A percentile compares a stretch with the other conserved stretches of the same genome.
Conservation (phyloP, 116 monocot genomes). For the Zostera marina region DNA sequence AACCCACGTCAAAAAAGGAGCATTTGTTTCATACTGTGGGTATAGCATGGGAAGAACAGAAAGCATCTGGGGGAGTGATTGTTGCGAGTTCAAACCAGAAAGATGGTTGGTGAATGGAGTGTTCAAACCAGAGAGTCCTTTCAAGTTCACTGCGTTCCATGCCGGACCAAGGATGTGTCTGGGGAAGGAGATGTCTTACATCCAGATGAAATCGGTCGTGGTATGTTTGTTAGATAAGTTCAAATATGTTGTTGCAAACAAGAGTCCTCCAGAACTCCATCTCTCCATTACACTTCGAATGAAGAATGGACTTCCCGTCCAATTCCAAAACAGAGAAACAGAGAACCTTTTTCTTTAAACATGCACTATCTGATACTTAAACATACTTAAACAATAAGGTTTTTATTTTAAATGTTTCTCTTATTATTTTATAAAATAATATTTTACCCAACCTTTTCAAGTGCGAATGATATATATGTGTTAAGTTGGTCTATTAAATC, state of each 20-base stretch:
- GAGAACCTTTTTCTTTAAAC: neutral
- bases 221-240: constrained; percentile 19
- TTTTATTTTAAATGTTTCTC: neutral
- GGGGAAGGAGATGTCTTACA: constrained; percentile 38
- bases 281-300: constrained; percentile 32
- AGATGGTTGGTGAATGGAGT: constrained; percentile 20
- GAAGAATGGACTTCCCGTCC: constrained; percentile 30
- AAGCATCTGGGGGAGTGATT: constrained; percentile 29
- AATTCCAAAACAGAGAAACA: constrained; percentile 5
- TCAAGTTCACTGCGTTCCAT: constrained; percentile 34
- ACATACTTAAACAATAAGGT: neutral
- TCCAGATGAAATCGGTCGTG: constrained; percentile 34
- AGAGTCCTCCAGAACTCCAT: constrained; percentile 9
- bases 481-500: neutral
- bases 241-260: constrained; percentile 7
- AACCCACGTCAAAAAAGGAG: constrained; percentile 10
- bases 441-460: too few relatives aligned
- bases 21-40: constrained; percentile 17
- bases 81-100: constrained; percentile 30
- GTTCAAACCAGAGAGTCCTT: constrained; percentile 23
- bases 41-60: constrained; percentile 39
- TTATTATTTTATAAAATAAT: neutral
- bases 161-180: constrained; percentile 37
- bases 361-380: neutral
- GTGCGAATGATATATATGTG: too few relatives aligned